Evolutionary conservation across 805 yeast genomes (phyloP), one percentile per base, ranked within the genome.

Genomic region (Ogataea degrootiae): DNA sequence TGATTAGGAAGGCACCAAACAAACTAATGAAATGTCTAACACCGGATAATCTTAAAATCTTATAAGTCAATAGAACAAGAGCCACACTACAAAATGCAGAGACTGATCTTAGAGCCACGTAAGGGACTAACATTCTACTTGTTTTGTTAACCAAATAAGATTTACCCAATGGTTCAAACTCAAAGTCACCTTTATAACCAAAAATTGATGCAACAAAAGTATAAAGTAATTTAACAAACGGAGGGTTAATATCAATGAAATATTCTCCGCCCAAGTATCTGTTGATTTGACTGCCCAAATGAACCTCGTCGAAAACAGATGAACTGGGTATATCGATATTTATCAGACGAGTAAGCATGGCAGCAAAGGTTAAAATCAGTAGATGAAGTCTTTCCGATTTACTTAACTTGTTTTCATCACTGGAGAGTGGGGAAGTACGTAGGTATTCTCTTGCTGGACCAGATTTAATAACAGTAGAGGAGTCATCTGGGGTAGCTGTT

Each of bases 291-390:
- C 89, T 88, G 37, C 97, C 97, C 57, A 89, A 88, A 66, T 87
- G 96, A 37, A 87, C 94, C 66, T 92, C 99, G 66, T 90, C 96
- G 55, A 87, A 87, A 12, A 92, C 96, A 35, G 90, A 95, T 19
- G 86, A 77, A 55, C 78, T 62, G 23, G 97, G 98, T 49, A 69
- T 59, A 29, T 75, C 71, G 43, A 92, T 69, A 40, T 74, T 68
- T 56, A 70, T 70, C 44, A 86, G 68, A 57, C 98, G 79, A 34
- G 86, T 75, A 41, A 66, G 59, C 12, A 73, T 48, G 0, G 96
- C 77, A 14, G 79, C 15, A 5, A 43, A 34, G 0, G 56, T 35
- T 8, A 55, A 37, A 1, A 35, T 17, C 1, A 54, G 9, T 2
- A 60, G 41, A n/a, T 58, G 61, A 5, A 55, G 1, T 19, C 55